Conservation (phyloP, 306 rosid species). For the Styphnolobium japonicum region DNA sequence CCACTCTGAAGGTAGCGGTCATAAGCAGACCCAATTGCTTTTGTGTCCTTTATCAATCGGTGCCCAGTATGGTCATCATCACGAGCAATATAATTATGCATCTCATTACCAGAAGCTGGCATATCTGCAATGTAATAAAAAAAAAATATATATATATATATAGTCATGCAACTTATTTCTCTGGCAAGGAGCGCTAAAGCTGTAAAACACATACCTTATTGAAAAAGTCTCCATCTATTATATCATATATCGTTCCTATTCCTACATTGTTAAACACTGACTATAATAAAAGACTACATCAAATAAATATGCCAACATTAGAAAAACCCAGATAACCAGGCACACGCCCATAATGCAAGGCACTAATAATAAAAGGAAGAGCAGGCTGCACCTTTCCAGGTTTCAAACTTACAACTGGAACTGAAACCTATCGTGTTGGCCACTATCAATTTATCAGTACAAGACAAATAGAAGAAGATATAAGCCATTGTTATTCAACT, state of each 20-base stretch:
- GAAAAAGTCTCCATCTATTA: not conserved
- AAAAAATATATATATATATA: not conserved
- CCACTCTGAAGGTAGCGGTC: conserved; percentile 90
- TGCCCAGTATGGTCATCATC: conserved; percentile 60
- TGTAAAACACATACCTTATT: not conserved
- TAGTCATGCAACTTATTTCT: not conserved
- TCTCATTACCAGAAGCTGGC: conserved; percentile 60
- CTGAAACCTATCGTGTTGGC: not conserved
- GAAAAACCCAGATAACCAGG: not conserved
- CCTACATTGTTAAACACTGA: not conserved
- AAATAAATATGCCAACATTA: not conserved
- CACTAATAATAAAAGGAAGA: not conserved
- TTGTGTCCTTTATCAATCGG: conserved; percentile 53
- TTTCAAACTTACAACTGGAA: not conserved
- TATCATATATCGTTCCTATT: not conserved
- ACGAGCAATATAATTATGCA: conserved; percentile 56
- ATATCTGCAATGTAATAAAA: conserved; percentile 38
- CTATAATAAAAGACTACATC: not conserved
- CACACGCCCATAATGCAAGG: not conserved
- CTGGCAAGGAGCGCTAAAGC: not conserved
- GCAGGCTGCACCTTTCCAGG: not conserved
- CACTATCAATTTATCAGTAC: not conserved
- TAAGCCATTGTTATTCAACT: not conserved
- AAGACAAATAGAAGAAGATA: not conserved
- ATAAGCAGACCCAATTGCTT: conserved; percentile 76